These are phyloP conservation scores for Saturnispora kantuleensis DNA, from an alignment of 805 yeast species.

Conservation along the genomic window DNA sequence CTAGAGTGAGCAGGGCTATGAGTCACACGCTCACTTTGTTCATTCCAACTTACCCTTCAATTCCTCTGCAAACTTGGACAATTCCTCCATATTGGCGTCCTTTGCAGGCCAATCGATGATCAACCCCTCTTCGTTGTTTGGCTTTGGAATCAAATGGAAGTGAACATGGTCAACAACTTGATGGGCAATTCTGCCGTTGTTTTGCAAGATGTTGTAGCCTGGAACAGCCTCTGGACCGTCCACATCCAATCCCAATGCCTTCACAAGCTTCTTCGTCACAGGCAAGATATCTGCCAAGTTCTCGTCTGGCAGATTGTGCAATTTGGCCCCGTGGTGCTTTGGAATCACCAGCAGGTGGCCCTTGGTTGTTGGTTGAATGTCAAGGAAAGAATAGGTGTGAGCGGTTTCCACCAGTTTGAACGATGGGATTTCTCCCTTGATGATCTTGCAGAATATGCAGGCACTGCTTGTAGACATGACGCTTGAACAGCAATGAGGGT, in stretches of 20 bases:
- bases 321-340: slow-evolving; percentile 84
- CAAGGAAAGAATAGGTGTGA: slow-evolving; percentile 73
- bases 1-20: no score
- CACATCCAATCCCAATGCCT: slow-evolving; percentile 53
- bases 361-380: slow-evolving; percentile 83
- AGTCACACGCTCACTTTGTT: no score
- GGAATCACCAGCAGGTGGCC: slow-evolving; percentile 91
- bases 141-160: slow-evolving; percentile 92
- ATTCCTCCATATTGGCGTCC: slow-evolving; percentile 61
- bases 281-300: slow-evolving; percentile 80
- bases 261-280: slow-evolving; percentile 75
- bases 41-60: slow-evolving; percentile 33
- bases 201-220: slow-evolving; percentile 85
- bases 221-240: slow-evolving; percentile 50
- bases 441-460: slow-evolving; percentile 89
- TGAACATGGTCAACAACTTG: slow-evolving; percentile 95
- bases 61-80: slow-evolving; percentile 58
- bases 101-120: slow-evolving; percentile 93
- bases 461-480: slow-evolving; percentile 34
- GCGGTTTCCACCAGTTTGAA: slow-evolving; percentile 85
- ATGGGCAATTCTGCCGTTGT: slow-evolving; percentile 92
- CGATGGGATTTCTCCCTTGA: slow-evolving; percentile 93
- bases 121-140: slow-evolving; percentile 61
- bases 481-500: not conserved
- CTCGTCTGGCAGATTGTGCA: slow-evolving; percentile 91